Evolutionary conservation across 768 basidiomycete genomes (phyloP).

Genomic region (Termitomyces sp.): DNA sequence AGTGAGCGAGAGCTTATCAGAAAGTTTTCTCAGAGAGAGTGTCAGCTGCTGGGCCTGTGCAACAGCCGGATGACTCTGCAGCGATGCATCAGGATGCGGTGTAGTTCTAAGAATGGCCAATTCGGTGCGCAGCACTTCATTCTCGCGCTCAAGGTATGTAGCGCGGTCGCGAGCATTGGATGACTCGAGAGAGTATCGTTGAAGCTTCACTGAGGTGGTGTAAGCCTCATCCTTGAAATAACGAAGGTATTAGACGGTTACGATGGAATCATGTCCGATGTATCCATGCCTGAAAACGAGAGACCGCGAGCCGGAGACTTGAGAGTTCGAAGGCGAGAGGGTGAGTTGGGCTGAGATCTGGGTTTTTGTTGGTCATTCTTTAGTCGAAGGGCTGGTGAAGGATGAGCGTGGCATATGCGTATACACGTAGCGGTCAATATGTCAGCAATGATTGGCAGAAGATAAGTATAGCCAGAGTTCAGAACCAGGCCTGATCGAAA

Average conservation of each 20-base stretch:
- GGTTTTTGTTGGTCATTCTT: not conserved
- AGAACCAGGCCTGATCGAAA: not conserved
- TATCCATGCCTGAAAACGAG: constrained; percentile 41
- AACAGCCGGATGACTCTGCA: constrained; percentile 20
- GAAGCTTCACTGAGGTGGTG: constrained; percentile 57
- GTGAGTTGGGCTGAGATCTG: constrained; percentile 27
- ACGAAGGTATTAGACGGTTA: constrained; percentile 7
- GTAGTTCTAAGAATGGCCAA: constrained; percentile 46
- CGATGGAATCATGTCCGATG: constrained; percentile 5
- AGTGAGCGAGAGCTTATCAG: constrained; percentile 59
- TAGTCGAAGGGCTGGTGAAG: not conserved
- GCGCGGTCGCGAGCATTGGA: constrained; percentile 42
- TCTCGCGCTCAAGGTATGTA: constrained; percentile 51
- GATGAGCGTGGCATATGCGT: not conserved
- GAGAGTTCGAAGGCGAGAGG: constrained; percentile 40
- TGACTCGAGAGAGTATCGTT: constrained; percentile 51
- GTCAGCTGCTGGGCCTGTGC: constrained; percentile 48
- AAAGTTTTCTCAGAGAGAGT: constrained; percentile 60
- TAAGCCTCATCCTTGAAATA: constrained; percentile 62
- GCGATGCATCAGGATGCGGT: constrained; percentile 34
- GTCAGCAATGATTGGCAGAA: not conserved
- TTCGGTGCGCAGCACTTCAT: constrained; percentile 50
- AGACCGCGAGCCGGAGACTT: constrained; percentile 38
- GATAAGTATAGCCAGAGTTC: not conserved
- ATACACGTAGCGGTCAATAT: not conserved